phyloP scores from a whole-genome alignment of 768 basidiomycete species.

The Collybia sordida region DNA sequence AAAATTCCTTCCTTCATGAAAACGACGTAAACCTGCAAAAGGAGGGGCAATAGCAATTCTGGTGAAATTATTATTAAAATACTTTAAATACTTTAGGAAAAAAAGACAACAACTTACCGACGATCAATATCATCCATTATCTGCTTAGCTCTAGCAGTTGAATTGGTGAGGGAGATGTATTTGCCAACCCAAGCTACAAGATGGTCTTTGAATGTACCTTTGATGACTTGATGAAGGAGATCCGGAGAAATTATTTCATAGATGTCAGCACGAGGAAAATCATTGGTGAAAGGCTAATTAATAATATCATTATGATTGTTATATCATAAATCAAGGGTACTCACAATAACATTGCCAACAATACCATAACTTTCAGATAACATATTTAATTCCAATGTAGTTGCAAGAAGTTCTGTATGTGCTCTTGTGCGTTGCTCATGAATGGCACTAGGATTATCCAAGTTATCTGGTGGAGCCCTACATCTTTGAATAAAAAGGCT shows the following conservation, averaged over 20 bases:
- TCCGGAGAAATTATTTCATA: conserved; percentile 25
- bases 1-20: conserved; percentile 23
- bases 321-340: conserved; percentile 10
- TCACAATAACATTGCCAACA: conserved; percentile 18
- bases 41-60: conserved; percentile 3
- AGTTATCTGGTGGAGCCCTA: conserved; percentile 1
- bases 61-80: neutral
- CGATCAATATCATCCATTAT: conserved; percentile 35
- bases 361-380: conserved; percentile 28
- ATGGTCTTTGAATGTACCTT: conserved; percentile 36
- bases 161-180: conserved; percentile 19
- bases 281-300: conserved; percentile 10
- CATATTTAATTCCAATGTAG: conserved; percentile 8
- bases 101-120: conserved; percentile 17
- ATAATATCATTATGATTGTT: neutral
- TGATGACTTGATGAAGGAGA: conserved; percentile 20
- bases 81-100: neutral
- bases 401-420: conserved; percentile 12
- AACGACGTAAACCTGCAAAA: conserved; percentile 12
- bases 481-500: conserved; percentile 6
- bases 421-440: conserved; percentile 5
- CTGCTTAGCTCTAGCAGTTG: conserved; percentile 9
- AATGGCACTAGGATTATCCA: neutral
- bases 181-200: conserved; percentile 28
- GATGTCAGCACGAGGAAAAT: conserved; percentile 21